Base-by-base conservation (phyloP, 192 early-diverging fungal genomes). In the Coemansia sp. region DNA sequence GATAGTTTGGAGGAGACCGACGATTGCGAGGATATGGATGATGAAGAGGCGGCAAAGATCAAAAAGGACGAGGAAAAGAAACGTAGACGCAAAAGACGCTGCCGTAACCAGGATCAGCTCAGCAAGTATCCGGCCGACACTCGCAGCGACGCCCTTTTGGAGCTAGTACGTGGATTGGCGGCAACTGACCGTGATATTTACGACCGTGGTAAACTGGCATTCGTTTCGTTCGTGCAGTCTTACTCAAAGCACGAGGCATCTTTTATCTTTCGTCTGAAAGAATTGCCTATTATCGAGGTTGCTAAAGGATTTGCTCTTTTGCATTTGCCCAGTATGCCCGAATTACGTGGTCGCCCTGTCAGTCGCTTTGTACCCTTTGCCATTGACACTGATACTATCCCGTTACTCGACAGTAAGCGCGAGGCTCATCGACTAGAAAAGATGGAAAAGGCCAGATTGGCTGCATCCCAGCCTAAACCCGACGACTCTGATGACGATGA, bases 191-290 rank as follows among this genome's bases (percentile, higher is more conserved):
- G 93, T 37, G 94, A 93, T 50, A 69, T 94, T 11, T 85, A 90
- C 70, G 94, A 95, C 39, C 87, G 87, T 73, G 87, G 91, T 18
- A 87, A 87, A 22, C 76, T 86, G 67, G 94, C 94, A 0, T 99
- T 98, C 77, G 94, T 96, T 10, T 90, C 89, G 4, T 98, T 88
- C 74, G 88, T 96, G 39, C 89, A 97, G 50, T 86, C 93, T 22
- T 99, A 99, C 70, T 88, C 88, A 6, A 96, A 98, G 61, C 97
- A 99, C 73, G 94, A 97, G 68, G 94, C 94, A 5, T 86, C 75
- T 24, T 96, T 89, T 75, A 99, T 99, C 49, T 99, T 99, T 75
- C 85, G 89, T 24, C 74, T 89, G 34, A 94, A 93, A 62, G 88
- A 94, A 65, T 73, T 98, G 59, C 93, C 97, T 70, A 66, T 97